A percentile compares a stretch with the other conserved stretches of the same genome.
phyloP scores from a whole-genome alignment of 441 rosid genomes.

The Adansonia grandidieri region DNA sequence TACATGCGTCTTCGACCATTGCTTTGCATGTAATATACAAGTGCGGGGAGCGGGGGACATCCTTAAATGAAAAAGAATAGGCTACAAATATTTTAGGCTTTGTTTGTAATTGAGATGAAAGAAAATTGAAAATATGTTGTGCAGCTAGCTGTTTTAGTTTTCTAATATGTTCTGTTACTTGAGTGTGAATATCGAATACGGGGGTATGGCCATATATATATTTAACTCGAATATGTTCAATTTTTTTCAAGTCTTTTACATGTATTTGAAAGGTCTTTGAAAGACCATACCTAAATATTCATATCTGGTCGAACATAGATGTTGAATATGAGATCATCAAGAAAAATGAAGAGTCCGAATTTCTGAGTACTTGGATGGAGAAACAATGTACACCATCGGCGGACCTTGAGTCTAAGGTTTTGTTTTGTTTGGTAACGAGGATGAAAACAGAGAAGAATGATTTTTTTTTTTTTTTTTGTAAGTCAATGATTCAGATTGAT shows the following conservation, averaged over 20 bases:
- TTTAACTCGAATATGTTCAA: too few relatives aligned
- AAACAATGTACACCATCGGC: neutral
- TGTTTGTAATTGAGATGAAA: constrained; percentile 38
- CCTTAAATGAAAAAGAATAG: constrained; percentile 25
- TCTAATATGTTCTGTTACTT: neutral
- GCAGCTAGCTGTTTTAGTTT: constrained; percentile 27
- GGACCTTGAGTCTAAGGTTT: neutral
- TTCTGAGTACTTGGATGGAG: neutral
- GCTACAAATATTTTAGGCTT: constrained; percentile 10
- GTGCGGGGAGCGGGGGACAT: constrained; percentile 17
- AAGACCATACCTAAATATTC: too few relatives aligned
- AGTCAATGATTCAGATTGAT: neutral
- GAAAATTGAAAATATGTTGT: constrained; percentile 27
- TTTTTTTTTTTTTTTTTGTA: neutral
- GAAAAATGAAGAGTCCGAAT: too few relatives aligned
- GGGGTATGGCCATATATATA: too few relatives aligned
- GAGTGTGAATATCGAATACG: too few relatives aligned
- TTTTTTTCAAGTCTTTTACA: too few relatives aligned
- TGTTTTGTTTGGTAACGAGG: neutral
- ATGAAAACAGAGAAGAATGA: neutral
- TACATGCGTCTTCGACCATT: constrained; percentile 22
- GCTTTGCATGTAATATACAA: constrained; percentile 17
- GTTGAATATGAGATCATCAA: too few relatives aligned
- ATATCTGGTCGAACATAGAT: too few relatives aligned
- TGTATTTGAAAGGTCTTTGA: too few relatives aligned